A percentile compares a stretch with the other conserved stretches of the same genome.
Evolutionary conservation across 345 rosid genomes (phyloP).

Genomic region (Rhizophora mangle): DNA sequence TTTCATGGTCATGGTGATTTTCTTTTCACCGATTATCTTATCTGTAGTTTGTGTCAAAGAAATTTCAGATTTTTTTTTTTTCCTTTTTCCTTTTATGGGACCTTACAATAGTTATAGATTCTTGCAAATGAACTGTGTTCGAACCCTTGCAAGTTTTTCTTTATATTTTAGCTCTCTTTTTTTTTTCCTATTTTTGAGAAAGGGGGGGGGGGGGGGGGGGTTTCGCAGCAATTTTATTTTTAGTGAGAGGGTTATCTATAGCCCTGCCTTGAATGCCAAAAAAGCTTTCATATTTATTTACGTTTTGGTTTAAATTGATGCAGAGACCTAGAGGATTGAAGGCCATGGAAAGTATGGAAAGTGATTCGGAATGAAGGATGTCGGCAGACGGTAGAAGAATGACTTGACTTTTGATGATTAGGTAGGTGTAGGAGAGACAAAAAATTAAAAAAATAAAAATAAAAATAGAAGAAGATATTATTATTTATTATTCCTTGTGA

Average conservation of each 20-base stretch:
- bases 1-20: not conserved
- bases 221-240: too few species aligned
- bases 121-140: not conserved
- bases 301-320: slow-evolving; percentile 21
- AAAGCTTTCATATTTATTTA: slow-evolving; percentile 1
- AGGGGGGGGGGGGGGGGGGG: too few species aligned
- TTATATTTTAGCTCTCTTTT: too few species aligned
- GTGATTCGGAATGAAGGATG: slow-evolving; percentile 47
- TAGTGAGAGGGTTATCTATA: too few species aligned
- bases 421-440: not conserved
- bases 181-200: too few species aligned
- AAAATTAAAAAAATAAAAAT: not conserved
- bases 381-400: slow-evolving; percentile 5
- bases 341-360: slow-evolving; percentile 67
- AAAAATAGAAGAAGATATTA: not conserved
- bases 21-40: not conserved
- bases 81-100: not conserved
- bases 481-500: too few species aligned
- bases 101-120: not conserved
- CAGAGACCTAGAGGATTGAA: slow-evolving; percentile 77
- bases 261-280: not conserved
- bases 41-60: not conserved
- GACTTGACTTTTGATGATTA: slow-evolving; percentile 1
- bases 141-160: not conserved
- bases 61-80: not conserved